Base-by-base conservation (phyloP, 2,329 filamentous ascomycete genomes). In the Fusarium secorum region DNA sequence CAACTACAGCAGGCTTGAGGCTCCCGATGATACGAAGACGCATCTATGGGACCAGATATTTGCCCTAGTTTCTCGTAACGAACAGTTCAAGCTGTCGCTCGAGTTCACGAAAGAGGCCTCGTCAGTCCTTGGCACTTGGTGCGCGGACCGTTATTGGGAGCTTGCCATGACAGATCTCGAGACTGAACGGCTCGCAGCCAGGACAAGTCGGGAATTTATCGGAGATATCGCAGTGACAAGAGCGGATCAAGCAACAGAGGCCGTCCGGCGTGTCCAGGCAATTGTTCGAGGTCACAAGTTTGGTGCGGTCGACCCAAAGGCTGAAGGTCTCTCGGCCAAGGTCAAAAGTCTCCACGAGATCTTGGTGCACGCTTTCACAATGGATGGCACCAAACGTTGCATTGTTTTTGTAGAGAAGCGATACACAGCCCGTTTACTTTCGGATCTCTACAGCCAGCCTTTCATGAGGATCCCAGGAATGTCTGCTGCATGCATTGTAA, bases 381-480 rank as follows among this genome's bases (percentile, higher is more conserved):
- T 86, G 32, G 90, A 90, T 22, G 38, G 59, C 9, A 72, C 74
- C 4, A 74, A 68, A n/a, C 73, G 79, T 4, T 97, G 94, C 76
- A 97, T 99, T 60, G 88, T 98, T 0, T 98, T 99, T 79, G 94
- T 97, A 0, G 86, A 93, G 66, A 87, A 91, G 77, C 86, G 94
- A 42, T 89, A 92, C 70, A 95, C 94, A 1, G 95, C 95, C 2
- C 87, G 89, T 22, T 80, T 97, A 20, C 83, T 99, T 3, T 83
- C 87, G 2, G 89, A 91, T 45, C 83, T 97, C 1, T 91, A 97
- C 67, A 79, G 80, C 39, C 84, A 87, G 22, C 75, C 83, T 2
- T 78, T 80, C 2, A 84, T 94, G 61, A 82, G 84, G 2, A 86
- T 91, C 8, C 82, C 83, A 1, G 84, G 90, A 64, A 82, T 96